Base-by-base conservation (phyloP, 345 rosid genomes). In the Trapa bicornis region DNA sequence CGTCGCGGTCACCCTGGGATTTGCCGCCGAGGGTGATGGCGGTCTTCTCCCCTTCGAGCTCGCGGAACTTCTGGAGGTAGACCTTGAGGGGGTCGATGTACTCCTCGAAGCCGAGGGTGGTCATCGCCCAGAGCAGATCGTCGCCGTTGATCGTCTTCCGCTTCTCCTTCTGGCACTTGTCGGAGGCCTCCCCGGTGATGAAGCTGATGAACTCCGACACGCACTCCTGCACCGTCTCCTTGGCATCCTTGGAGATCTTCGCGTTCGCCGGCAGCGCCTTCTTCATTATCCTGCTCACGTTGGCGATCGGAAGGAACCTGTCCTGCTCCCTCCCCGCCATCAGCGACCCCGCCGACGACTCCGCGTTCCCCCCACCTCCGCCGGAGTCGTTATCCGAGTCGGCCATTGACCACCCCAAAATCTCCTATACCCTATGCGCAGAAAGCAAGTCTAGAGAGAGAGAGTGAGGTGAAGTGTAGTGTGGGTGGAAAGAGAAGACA, bases 61-160 rank as follows among this genome's bases (percentile, higher is more conserved):
- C 87, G 47, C 88, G 72, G 54, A 73, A 82, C 82, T 76, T 79
- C 74, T 80, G 81, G 66, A 84, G 72, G 75, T 84, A 84, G 37
- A 73, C 68, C 78, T 80, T 84, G 67, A 84, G 54, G 0, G 88
- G 86, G 47, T 82, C 86, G 53, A 84, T 85, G 67, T 81, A 84
- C 52, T 84, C 85, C 69, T 84, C 85, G 66, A 84, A 84, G 54
- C 88, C 88, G 16, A 84, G 71, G 52, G 88, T 84, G 10, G 88
- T 81, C 85, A 84, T 84, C 56, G 88, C 83, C 88, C 88, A 84
- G 41, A 84, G 70, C 11, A 84, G 83, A 76, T 83, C 87, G 62
- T 83, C 87, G 0, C 87, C 87, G 82, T 84, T 84, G 78, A 84
- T 78, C n/a, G 88, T 84, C 85, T 84, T 84, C 84, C 88, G 60